Percentiles rank a stretch among this genome's conserved stretches.
Conservation (phyloP, 768 basidiomycete genomes). For the Termitomyces sp. region DNA sequence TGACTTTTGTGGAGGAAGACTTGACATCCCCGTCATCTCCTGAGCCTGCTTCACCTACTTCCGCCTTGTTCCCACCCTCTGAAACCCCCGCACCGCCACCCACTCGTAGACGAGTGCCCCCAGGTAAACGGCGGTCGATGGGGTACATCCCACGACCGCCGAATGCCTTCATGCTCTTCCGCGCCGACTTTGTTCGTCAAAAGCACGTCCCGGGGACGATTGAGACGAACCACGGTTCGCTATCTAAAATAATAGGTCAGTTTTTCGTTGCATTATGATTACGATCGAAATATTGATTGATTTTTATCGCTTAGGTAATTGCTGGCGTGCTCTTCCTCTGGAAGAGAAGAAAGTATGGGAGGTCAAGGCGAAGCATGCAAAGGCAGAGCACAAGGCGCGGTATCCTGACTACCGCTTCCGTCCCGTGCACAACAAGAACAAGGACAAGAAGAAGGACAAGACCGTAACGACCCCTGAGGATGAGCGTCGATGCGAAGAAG, state of each 20-base stretch:
- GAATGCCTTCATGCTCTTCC: constrained; percentile 86
- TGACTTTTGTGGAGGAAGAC: constrained; percentile 24
- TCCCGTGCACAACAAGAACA: constrained; percentile 51
- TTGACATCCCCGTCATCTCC: constrained; percentile 21
- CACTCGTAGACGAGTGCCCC: constrained; percentile 47
- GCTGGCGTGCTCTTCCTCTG: constrained; percentile 69
- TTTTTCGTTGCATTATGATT: constrained; percentile 17
- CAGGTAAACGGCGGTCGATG: constrained; percentile 55
- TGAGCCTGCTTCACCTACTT: constrained; percentile 27
- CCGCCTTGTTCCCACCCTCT: constrained; percentile 54
- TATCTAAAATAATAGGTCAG: constrained; percentile 50
- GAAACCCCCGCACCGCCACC: constrained; percentile 33
- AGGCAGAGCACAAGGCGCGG: constrained; percentile 63
- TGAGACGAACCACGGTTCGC: constrained; percentile 32
- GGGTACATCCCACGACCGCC: constrained; percentile 79
- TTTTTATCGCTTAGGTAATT: constrained; percentile 51
- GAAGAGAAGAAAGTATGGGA: constrained; percentile 76
- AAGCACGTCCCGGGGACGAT: constrained; percentile 78
- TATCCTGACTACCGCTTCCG: constrained; percentile 67
- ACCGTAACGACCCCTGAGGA: constrained; percentile 41
- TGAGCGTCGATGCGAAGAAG: constrained; percentile 64
- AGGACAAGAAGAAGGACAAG: constrained; percentile 37
- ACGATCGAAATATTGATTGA: constrained; percentile 19
- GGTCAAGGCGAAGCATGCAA: constrained; percentile 64
- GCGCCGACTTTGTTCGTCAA: constrained; percentile 75